Conservation (phyloP, 306 rosid species). For the Rosa rugosa region DNA sequence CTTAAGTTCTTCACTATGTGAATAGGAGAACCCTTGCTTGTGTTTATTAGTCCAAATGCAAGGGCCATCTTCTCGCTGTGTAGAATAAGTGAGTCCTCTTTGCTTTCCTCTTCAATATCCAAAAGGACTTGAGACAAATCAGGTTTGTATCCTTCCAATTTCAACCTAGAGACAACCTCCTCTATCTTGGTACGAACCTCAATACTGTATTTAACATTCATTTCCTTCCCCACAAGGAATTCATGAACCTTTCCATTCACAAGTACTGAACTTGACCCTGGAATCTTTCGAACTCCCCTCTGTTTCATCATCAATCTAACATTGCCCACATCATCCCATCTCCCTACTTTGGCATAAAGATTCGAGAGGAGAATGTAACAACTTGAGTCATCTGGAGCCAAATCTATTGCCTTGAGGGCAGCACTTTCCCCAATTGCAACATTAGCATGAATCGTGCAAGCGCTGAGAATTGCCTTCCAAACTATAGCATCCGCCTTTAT, state of each 20-base stretch:
- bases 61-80: slow-evolving; percentile 65
- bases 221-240: slow-evolving; percentile 43
- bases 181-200: slow-evolving; percentile 35
- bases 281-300: slow-evolving; percentile 45
- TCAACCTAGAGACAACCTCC: slow-evolving; percentile 41
- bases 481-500: slow-evolving; percentile 47
- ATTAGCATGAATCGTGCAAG: slow-evolving; percentile 43
- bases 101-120: slow-evolving; percentile 46
- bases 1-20: slow-evolving; percentile 63
- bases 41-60: slow-evolving; percentile 46
- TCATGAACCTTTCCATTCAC: slow-evolving; percentile 44
- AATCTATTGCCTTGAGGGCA: slow-evolving; percentile 39
- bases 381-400: slow-evolving; percentile 54
- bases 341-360: slow-evolving; percentile 37
- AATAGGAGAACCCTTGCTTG: slow-evolving; percentile 35
- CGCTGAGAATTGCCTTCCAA: slow-evolving; percentile 54
- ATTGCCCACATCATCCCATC: slow-evolving; percentile 49
- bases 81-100: slow-evolving; percentile 36
- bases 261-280: slow-evolving; percentile 51
- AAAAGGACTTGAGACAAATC: slow-evolving; percentile 47
- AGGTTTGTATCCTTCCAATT: slow-evolving; percentile 53
- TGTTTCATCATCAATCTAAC: slow-evolving; percentile 44
- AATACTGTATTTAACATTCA: slow-evolving; percentile 23
- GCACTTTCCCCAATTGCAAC: slow-evolving; percentile 33
- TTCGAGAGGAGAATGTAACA: slow-evolving; percentile 58